phyloP scores from a whole-genome alignment of 129 eudicot genomes.

The Helianthus annuus region DNA sequence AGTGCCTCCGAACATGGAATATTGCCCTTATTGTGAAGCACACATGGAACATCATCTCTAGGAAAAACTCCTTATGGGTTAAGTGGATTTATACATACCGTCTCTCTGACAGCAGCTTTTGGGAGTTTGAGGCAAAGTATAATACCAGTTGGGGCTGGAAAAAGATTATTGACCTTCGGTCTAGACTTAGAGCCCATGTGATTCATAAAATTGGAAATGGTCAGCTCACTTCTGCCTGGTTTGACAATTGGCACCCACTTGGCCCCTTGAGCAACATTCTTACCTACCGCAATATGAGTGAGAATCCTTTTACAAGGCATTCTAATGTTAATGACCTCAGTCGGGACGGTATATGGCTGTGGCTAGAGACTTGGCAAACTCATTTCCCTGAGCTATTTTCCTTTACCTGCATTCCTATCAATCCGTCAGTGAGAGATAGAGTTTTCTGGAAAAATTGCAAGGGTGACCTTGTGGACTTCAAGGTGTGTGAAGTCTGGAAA shows the following conservation, averaged over 20 bases:
- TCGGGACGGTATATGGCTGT: not conserved
- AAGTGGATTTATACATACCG: not conserved
- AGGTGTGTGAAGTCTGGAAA: not conserved
- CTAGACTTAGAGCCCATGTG: not conserved
- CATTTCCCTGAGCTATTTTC: not conserved
- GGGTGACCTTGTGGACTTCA: not conserved
- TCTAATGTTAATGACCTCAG: not conserved
- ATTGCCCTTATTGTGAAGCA: not conserved
- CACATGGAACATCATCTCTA: not conserved
- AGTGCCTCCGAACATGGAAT: not conserved
- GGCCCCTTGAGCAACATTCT: not conserved
- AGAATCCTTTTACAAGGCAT: not conserved
- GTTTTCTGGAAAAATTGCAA: not conserved
- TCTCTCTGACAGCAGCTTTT: not conserved
- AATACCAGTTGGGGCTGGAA: not conserved
- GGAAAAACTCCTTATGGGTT: not conserved
- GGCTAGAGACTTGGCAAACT: not conserved
- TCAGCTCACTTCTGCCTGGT: not conserved
- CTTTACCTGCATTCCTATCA: not conserved
- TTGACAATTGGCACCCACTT: not conserved
- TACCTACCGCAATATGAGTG: not conserved
- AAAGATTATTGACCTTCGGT: not conserved
- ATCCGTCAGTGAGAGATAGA: not conserved
- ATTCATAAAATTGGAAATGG: not conserved
- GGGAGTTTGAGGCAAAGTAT: not conserved